phyloP scores from a whole-genome alignment of 1,284 basidiomycete species.

The Tylopilus sp. region DNA sequence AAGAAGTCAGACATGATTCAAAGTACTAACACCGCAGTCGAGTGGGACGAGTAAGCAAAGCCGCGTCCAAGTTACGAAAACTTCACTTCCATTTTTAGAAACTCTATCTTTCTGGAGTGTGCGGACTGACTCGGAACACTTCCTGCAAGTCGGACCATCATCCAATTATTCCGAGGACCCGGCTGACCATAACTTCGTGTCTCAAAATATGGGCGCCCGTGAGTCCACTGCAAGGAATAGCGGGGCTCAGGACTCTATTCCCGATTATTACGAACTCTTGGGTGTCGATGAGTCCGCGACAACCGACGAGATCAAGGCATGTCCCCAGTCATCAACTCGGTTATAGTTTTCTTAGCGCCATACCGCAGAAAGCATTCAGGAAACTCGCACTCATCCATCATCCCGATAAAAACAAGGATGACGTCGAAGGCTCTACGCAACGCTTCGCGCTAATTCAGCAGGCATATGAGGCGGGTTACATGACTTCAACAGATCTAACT shows the following conservation, averaged over 20 bases:
- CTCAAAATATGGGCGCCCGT: constrained; percentile 58
- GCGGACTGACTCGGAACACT: not conserved
- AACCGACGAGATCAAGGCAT: constrained; percentile 83
- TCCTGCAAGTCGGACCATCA: not conserved
- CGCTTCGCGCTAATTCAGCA: constrained; percentile 89
- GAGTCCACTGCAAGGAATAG: constrained; percentile 51
- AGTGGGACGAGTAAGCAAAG: not conserved
- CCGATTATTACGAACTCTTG: constrained; percentile 80
- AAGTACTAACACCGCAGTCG: not conserved
- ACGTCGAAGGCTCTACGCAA: constrained; percentile 83
- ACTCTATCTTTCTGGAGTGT: not conserved
- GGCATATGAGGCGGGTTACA: constrained; percentile 75
- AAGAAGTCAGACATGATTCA: constrained; percentile 49
- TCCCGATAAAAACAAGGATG: constrained; percentile 83
- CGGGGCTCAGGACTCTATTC: constrained; percentile 31
- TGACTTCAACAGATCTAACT: not conserved
- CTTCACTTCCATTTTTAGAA: constrained; percentile 19
- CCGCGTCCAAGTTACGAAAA: not conserved
- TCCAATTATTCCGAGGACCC: not conserved
- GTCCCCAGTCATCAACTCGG: constrained; percentile 14
- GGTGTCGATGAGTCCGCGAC: constrained; percentile 78
- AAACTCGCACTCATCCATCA: constrained; percentile 82
- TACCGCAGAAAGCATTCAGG: constrained; percentile 70
- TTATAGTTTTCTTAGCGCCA: constrained; percentile 3
- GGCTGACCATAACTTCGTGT: not conserved